Percentiles rank a stretch among this genome's conserved stretches.
Conservation (phyloP, 306 rosid species). For the Carpinus viminea region DNA sequence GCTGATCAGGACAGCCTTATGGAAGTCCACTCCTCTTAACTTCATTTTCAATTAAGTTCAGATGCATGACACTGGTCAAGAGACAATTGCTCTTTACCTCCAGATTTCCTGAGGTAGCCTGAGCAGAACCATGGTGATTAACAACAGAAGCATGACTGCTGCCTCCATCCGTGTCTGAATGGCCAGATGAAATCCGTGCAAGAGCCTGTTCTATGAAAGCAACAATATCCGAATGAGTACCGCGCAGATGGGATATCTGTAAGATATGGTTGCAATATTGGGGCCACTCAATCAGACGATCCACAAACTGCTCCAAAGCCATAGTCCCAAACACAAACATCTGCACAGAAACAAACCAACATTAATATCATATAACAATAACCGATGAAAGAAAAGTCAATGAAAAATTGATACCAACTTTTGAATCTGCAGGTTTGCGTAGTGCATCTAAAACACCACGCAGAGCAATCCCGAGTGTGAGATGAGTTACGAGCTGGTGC, state of each 20-base stretch:
- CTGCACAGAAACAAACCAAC: slow-evolving; percentile 48
- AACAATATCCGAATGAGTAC: slow-evolving; percentile 75
- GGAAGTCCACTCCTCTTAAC: not conserved
- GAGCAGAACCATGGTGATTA: slow-evolving; percentile 56
- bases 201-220: slow-evolving; percentile 89
- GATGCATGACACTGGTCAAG: not conserved
- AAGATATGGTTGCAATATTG: slow-evolving; percentile 97
- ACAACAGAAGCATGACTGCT: slow-evolving; percentile 49
- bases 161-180: slow-evolving; percentile 70
- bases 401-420: slow-evolving; percentile 50
- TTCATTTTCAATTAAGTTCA: not conserved
- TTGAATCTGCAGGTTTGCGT: slow-evolving; percentile 98
- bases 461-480: slow-evolving; percentile 91
- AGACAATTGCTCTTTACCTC: slow-evolving; percentile 51
- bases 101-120: slow-evolving; percentile 55
- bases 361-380: slow-evolving; percentile 27
- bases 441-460: slow-evolving; percentile 94
- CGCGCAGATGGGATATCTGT: slow-evolving; percentile 91
- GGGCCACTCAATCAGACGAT: slow-evolving; percentile 97
- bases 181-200: slow-evolving; percentile 77
- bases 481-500: slow-evolving; percentile 94
- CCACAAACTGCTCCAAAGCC: slow-evolving; percentile 98
- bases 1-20: not conserved
- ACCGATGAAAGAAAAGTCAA: slow-evolving; percentile 14
- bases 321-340: slow-evolving; percentile 91